Conservation (phyloP, 176 grass and related monocot species). For the Tillandsia leiboldiana region DNA sequence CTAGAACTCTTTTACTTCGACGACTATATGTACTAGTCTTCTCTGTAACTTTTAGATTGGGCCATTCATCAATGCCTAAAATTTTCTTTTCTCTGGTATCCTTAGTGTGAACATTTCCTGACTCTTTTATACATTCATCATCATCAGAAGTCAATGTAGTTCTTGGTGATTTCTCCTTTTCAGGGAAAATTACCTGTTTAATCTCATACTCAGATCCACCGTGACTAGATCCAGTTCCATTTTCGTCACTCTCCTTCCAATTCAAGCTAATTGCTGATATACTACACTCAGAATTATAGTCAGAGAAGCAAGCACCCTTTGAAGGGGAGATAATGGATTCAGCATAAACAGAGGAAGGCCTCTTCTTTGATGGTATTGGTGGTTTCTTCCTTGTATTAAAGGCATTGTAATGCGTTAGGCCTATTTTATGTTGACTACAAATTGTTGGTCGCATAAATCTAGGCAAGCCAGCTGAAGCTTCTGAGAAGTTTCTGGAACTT, state of each 20-base stretch:
- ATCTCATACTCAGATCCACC: conserved; percentile 60
- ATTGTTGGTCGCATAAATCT: conserved; percentile 90
- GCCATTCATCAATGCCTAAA: conserved; percentile 51
- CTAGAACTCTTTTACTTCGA: conserved; percentile 33
- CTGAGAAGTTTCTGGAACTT: conserved; percentile 25
- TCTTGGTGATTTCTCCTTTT: conserved; percentile 44
- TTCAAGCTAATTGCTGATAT: conserved; percentile 53
- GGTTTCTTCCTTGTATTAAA: conserved; percentile 37
- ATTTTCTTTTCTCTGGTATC: conserved; percentile 23
- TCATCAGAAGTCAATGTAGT: conserved; percentile 29
- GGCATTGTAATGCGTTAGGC: conserved; percentile 31
- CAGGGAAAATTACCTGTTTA: conserved; percentile 69
- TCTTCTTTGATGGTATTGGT: conserved; percentile 45
- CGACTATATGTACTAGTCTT: conserved; percentile 28
- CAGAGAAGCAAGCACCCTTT: conserved; percentile 63
- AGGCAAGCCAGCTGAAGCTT: conserved; percentile 41
- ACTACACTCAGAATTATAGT: conserved; percentile 70
- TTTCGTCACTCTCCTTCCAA: conserved; percentile 29
- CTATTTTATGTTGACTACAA: conserved; percentile 59
- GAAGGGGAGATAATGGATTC: conserved; percentile 58
- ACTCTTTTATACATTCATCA: conserved; percentile 29
- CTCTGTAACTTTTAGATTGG: conserved; percentile 55
- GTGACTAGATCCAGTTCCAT: conserved; percentile 48
- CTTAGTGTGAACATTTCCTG: conserved; percentile 26
- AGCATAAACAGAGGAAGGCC: conserved; percentile 73